A percentile compares a stretch with the other conserved stretches of the same genome.
Conservation (phyloP, 345 rosid species). For the Microthlaspi erraticum region DNA sequence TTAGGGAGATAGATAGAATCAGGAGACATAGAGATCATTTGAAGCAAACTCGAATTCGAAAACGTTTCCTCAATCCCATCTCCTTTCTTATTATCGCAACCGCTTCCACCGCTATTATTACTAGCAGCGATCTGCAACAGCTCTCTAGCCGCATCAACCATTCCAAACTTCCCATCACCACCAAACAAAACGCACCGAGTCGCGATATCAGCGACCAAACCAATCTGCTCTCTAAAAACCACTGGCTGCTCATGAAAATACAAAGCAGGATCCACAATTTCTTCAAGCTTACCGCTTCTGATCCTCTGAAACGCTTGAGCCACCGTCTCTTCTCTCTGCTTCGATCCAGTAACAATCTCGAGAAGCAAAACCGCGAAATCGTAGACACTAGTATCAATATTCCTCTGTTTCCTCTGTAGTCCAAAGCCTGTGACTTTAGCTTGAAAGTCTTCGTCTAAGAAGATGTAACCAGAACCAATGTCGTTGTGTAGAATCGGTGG, state of each 20-base stretch:
- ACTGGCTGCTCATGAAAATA: slow-evolving; percentile 66
- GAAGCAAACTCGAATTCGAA: slow-evolving; percentile 85
- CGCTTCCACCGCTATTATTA: slow-evolving; percentile 47
- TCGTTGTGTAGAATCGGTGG: slow-evolving; percentile 72
- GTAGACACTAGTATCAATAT: slow-evolving; percentile 55
- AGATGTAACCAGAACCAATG: slow-evolving; percentile 58
- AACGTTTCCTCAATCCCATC: slow-evolving; percentile 80
- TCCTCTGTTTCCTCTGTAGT: slow-evolving; percentile 42
- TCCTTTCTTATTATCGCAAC: slow-evolving; percentile 56
- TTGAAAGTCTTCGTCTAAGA: slow-evolving; percentile 62
- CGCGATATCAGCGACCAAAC: slow-evolving; percentile 72
- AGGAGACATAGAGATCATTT: slow-evolving; percentile 92
- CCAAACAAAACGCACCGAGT: slow-evolving; percentile 77
- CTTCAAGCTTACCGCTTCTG: slow-evolving; percentile 68
- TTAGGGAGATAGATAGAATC: slow-evolving; percentile 57
- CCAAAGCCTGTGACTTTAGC: slow-evolving; percentile 70
- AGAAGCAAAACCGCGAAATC: slow-evolving; percentile 70
- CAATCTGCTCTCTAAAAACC: slow-evolving; percentile 63
- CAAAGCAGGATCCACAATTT: slow-evolving; percentile 69
- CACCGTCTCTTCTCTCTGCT: slow-evolving; percentile 47
- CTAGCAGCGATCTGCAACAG: slow-evolving; percentile 56
- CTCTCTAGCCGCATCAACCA: slow-evolving; percentile 78
- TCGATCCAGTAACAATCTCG: slow-evolving; percentile 73
- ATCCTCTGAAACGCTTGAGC: slow-evolving; percentile 57
- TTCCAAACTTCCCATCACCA: slow-evolving; percentile 74